phyloP scores from a whole-genome alignment of 768 basidiomycete genomes.

The Dioszegia crocea region DNA sequence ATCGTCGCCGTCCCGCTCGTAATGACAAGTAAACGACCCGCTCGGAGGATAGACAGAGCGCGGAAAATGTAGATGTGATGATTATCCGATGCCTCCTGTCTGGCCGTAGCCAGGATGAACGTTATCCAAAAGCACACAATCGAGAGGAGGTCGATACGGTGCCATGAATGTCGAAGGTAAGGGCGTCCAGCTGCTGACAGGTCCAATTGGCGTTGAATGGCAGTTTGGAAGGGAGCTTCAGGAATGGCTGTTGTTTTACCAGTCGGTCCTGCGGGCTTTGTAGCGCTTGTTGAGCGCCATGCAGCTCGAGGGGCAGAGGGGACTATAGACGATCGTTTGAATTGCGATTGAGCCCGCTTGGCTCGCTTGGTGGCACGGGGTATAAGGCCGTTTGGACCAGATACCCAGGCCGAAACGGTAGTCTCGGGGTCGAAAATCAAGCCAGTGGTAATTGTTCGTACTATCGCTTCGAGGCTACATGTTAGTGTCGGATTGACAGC shows the following conservation, averaged over 20 bases:
- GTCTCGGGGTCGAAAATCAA: conserved; percentile 70
- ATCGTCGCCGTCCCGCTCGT: conserved; percentile 93
- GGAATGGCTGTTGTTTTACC: conserved; percentile 11
- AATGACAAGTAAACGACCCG: conserved; percentile 73
- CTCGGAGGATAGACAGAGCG: conserved; percentile 79
- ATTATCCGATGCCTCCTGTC: conserved; percentile 60
- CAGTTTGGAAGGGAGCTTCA: conserved; percentile 52
- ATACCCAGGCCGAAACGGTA: conserved; percentile 50
- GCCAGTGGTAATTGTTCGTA: conserved; percentile 84
- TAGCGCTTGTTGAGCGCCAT: conserved; percentile 17
- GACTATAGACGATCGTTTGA: conserved; percentile 13
- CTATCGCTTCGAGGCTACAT: conserved; percentile 75
- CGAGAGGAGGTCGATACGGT: conserved; percentile 73
- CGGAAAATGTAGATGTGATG: conserved; percentile 82
- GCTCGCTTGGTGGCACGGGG: not conserved
- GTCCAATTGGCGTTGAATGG: conserved; percentile 45
- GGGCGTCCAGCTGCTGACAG: conserved; percentile 57
- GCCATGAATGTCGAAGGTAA: conserved; percentile 87
- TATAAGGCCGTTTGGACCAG: conserved; percentile 18
- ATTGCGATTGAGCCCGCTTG: conserved; percentile 2
- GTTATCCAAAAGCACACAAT: conserved; percentile 81
- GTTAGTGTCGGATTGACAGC: not conserved
- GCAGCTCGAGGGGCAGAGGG: conserved; percentile 8
- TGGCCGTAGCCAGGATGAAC: conserved; percentile 66
- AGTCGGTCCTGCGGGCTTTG: conserved; percentile 7